A percentile compares a stretch with the other conserved stretches of the same genome.
phyloP scores from a whole-genome alignment of 129 eudicot species.

The Chrysanthemum seticuspe region DNA sequence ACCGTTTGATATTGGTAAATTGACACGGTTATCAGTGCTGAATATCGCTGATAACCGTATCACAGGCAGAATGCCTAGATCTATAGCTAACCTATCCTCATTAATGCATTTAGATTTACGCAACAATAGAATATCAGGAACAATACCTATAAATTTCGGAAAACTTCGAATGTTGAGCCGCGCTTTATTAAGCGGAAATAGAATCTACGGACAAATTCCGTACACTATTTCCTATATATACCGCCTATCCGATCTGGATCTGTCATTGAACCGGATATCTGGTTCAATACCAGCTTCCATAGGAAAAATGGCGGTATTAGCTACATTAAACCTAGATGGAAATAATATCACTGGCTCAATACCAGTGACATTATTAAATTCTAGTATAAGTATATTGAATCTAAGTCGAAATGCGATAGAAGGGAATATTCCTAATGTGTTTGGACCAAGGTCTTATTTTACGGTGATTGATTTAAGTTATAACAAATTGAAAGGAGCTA shows the following conservation, averaged over 20 bases:
- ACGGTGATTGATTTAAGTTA: conserved; percentile 68
- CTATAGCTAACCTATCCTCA: conserved; percentile 46
- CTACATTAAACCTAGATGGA: conserved; percentile 76
- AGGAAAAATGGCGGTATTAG: conserved; percentile 78
- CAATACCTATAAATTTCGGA: conserved; percentile 63
- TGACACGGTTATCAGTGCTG: conserved; percentile 64
- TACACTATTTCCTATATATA: conserved; percentile 61
- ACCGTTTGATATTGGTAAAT: conserved; percentile 63
- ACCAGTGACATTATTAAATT: conserved; percentile 55
- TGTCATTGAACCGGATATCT: conserved; percentile 65
- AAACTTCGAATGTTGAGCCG: conserved; percentile 81
- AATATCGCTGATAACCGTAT: conserved; percentile 80
- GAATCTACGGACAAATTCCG: conserved; percentile 59
- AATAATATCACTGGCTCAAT: conserved; percentile 62
- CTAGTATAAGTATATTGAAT: conserved; percentile 65
- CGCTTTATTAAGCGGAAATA: conserved; percentile 63
- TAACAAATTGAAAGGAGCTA: conserved; percentile 57
- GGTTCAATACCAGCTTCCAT: conserved; percentile 66
- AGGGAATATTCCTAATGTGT: conserved; percentile 75
- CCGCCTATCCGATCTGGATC: conserved; percentile 76
- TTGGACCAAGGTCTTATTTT: conserved; percentile 85
- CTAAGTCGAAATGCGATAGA: conserved; percentile 65
- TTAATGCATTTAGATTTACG: conserved; percentile 95
- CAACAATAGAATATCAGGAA: conserved; percentile 56
- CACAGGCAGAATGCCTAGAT: conserved; percentile 68